Base-by-base conservation (phyloP, 805 yeast genomes). In the Saccharomycopsis malanga region DNA sequence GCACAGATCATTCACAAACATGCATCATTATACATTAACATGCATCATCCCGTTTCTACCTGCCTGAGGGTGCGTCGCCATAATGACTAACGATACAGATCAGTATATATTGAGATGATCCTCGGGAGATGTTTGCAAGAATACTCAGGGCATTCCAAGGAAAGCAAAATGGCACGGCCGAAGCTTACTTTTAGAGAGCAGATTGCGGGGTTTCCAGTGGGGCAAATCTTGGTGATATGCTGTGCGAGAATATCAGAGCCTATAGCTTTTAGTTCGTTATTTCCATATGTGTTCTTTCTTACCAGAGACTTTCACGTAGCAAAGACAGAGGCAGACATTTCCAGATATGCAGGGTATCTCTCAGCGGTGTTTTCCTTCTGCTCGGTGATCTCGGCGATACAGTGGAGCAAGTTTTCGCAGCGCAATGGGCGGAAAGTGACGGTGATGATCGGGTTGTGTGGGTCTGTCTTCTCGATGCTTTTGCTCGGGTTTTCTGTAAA, bases 231-330 rank as follows among this genome's bases (percentile, higher is more conserved):
- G 4, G 68, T 69, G 9, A 57, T 70, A 10, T 63, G 69, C 24
- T 52, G 71, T 24, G 73, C 77, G 42, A 63, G 84, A 48, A 73
- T 78, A 50, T 69, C 78, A 10, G 84, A 79, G 57, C 84, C 85
- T 1, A 69, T 79, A 18, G 76, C 83, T 2, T 79, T 78, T 64
- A 76, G 83, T 3, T 76, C 83, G 3, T 59, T 78, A 29, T 78
- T 79, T 57, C 85, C 85, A 2, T 79, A 79, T 55, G 71, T 78
- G 34, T 79, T 74, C 58, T 79, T 75, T 61, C 75, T 79, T 82
- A 77, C 79, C 17, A 60, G 75, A 50, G 81, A 76, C 51, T 78
- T 78, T 57, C 70, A 71, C 3, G 61, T 76, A 12, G 74, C 75
- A 4, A 67, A 72, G 34, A 64, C 67, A 21, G 75, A 74, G 41